These are phyloP conservation scores for Fusarium musae DNA, from an alignment of 2,329 filamentous ascomycete genomes.

Conservation along the genomic window DNA sequence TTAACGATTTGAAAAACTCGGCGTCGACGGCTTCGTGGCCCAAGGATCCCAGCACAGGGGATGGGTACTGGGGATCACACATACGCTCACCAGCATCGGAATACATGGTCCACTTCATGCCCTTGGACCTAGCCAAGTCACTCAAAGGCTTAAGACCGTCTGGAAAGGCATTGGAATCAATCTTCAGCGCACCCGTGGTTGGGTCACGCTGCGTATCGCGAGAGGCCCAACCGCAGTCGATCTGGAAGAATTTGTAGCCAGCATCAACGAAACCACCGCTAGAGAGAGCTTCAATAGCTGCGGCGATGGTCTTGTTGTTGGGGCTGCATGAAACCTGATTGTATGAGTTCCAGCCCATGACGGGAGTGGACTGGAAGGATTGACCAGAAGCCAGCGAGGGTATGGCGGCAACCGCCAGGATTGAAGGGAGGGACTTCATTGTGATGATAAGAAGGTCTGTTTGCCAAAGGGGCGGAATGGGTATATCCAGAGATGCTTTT, in stretches of 20 bases:
- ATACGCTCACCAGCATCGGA: background rate
- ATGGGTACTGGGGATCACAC: background rate
- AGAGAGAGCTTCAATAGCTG: background rate
- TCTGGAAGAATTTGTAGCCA: background rate
- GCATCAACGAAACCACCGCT: background rate
- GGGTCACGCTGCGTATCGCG: background rate
- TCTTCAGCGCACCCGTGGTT: background rate
- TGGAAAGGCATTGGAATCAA: background rate
- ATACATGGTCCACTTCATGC: constrained; percentile 3
- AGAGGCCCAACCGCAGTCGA: background rate
- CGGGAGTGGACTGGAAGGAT: background rate
- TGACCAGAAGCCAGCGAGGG: background rate
- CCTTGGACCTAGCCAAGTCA: background rate
- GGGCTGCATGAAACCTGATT: background rate
- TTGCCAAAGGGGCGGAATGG: background rate
- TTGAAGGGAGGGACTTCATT: background rate
- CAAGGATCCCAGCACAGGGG: background rate
- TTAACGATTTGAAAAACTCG: background rate
- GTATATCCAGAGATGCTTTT: background rate
- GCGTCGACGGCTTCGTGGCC: background rate
- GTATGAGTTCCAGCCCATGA: constrained; percentile 1
- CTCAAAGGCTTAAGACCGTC: background rate
- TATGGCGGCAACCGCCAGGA: background rate
- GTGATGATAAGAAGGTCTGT: accelerated
- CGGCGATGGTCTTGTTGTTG: background rate